These are phyloP conservation scores for Apophysomyces trapeziformis DNA, from an alignment of 371 early-diverging fungal genomes.

Conservation along the genomic window DNA sequence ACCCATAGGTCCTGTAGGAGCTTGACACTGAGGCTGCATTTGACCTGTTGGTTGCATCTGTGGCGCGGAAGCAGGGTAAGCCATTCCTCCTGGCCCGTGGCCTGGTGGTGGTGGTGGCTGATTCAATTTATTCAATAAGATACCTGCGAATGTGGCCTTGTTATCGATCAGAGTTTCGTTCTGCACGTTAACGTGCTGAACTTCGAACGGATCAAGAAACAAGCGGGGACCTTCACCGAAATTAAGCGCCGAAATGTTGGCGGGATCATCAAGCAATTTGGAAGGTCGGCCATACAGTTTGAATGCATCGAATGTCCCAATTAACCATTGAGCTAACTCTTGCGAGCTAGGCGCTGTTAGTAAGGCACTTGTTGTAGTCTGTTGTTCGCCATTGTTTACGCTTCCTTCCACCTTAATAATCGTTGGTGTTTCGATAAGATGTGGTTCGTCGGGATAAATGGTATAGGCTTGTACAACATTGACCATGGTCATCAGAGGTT, in stretches of 20 bases:
- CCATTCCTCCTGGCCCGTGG: background rate
- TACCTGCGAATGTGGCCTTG: constrained; percentile 31
- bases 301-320: constrained; percentile 53
- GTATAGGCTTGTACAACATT: constrained; percentile 74
- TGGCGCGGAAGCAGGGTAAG: background rate
- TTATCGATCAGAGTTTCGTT: constrained; percentile 27
- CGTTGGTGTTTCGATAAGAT: constrained; percentile 44
- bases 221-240: constrained; percentile 41
- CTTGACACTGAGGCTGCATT: background rate
- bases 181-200: constrained; percentile 28
- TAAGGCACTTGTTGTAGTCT: constrained; percentile 32
- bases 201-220: constrained; percentile 41
- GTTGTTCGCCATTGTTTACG: constrained; percentile 29
- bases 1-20: constrained; percentile 19
- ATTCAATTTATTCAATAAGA: constrained; percentile 27
- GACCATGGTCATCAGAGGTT: constrained; percentile 58
- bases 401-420: constrained; percentile 51
- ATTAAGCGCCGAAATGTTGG: constrained; percentile 35
- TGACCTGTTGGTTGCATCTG: constrained; percentile 1
- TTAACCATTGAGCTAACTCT: constrained; percentile 53
- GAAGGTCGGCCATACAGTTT: constrained; percentile 56
- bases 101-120: background rate
- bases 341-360: constrained; percentile 47
- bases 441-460: constrained; percentile 67
- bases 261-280: constrained; percentile 32